A percentile compares a stretch with the other conserved stretches of the same genome.
These are phyloP conservation scores for Coemansia sp. DNA, from an alignment of 192 early-diverging fungal species.

Conservation along the genomic window DNA sequence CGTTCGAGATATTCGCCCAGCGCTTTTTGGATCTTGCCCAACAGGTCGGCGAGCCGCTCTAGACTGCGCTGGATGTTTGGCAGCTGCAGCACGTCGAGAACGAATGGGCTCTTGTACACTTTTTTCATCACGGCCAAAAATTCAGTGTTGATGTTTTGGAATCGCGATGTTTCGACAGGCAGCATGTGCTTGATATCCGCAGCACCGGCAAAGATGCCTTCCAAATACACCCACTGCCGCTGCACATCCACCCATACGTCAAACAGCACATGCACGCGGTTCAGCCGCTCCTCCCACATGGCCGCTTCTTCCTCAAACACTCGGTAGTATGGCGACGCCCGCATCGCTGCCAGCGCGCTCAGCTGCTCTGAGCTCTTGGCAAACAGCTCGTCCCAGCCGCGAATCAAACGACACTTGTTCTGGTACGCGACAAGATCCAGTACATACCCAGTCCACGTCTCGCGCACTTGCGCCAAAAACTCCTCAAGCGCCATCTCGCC, in stretches of 20 bases:
- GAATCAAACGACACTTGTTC: slow-evolving; percentile 94
- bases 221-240: slow-evolving; percentile 99
- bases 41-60: slow-evolving; percentile 88
- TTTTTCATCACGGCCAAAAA: slow-evolving; percentile 99
- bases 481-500: slow-evolving; percentile 99
- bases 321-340: slow-evolving; percentile 95
- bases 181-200: slow-evolving; percentile 97
- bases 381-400: slow-evolving; percentile 98
- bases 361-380: slow-evolving; percentile 94
- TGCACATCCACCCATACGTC: slow-evolving; percentile 99
- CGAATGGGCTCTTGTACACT: slow-evolving; percentile 97
- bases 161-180: slow-evolving; percentile 93
- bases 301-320: slow-evolving; percentile 97
- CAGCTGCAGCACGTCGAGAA: slow-evolving; percentile 91
- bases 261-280: slow-evolving; percentile 91
- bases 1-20: slow-evolving; percentile 98
- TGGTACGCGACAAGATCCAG: slow-evolving; percentile 97
- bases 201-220: slow-evolving; percentile 96
- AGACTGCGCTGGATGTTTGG: slow-evolving; percentile 93
- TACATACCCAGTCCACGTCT: slow-evolving; percentile 89
- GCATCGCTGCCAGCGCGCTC: slow-evolving; percentile 95
- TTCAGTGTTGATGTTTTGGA: slow-evolving; percentile 97
- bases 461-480: slow-evolving; percentile 88
- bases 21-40: slow-evolving; percentile 96
- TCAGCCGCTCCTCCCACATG: slow-evolving; percentile 95